Percentiles rank a stretch among this genome's conserved stretches.
Evolutionary conservation across 345 rosid species (phyloP).

Genomic region (Arabidopsis arenosa): DNA sequence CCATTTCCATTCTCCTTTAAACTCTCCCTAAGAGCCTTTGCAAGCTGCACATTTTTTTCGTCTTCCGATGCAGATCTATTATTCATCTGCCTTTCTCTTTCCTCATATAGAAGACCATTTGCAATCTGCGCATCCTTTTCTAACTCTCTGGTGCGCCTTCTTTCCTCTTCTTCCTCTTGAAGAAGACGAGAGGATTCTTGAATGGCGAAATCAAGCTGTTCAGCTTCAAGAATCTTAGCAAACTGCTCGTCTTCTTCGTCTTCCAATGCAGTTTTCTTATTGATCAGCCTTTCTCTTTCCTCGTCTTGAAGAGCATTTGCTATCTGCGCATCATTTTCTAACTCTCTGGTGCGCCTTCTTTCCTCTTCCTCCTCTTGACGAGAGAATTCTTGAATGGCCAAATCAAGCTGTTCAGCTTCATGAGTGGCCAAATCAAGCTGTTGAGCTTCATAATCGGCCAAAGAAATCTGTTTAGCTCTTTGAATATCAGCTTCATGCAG

Average conservation of each 20-base stretch:
- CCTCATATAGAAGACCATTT: conserved; percentile 6
- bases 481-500: conserved; percentile 1
- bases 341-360: conserved; percentile 6
- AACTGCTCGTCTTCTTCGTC: conserved; percentile 34
- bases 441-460: conserved; percentile 16
- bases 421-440: conserved; percentile 6
- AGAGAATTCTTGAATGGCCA: conserved; percentile 23
- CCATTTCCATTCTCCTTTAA: too few species aligned
- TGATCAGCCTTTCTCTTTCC: conserved; percentile 21
- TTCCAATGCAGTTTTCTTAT: neutral
- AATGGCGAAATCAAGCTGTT: neutral
- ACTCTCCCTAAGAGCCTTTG: conserved; percentile 26
- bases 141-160: conserved; percentile 4
- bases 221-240: conserved; percentile 24
- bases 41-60: conserved; percentile 31
- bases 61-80: neutral
- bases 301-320: conserved; percentile 13
- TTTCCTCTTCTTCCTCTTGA: conserved; percentile 13
- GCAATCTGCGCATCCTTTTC: conserved; percentile 35
- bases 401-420: conserved; percentile 2
- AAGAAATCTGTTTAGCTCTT: conserved; percentile 9
- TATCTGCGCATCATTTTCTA: conserved; percentile 31
- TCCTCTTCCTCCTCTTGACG: conserved; percentile 22
- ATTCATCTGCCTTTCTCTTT: conserved; percentile 16
- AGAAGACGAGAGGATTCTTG: conserved; percentile 20